Evolutionary conservation across 345 rosid species (phyloP), one percentile per base, ranked within the genome.

Genomic region (Zanthoxylum bungeanum): DNA sequence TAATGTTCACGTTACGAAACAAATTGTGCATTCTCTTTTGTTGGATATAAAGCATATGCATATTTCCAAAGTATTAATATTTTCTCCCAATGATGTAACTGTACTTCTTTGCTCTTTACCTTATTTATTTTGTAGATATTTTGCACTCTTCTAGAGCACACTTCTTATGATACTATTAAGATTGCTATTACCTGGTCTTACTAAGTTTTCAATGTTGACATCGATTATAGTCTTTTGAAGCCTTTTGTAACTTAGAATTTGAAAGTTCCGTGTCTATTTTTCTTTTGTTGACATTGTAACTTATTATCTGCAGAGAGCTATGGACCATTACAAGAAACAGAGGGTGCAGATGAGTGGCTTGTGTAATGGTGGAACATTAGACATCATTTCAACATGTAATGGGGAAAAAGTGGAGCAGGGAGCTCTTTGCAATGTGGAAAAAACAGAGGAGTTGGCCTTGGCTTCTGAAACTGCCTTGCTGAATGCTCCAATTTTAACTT

Each of bases 291-390:
- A 64, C 21, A 17, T 44, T 25, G 61, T 75, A 36, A 72, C 50
- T 73, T 64, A 28, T 75, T 21, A 58, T 57, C 37, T 81, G 80
- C 91, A 95, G 99, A 85, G 80, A 77, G 97, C 98, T 21, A 81
- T 95, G 86, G 84, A 82, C 70, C 82, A 85, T 12, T 95, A 92
- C 83, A 95, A 83, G 87, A 90, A 83, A 80, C 90, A 89, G 73
- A 81, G 86, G 74, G 74, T 80, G 51, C 87, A 83, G 61, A 66
- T 78, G 7, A 76, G 79, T 59, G 83, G 87, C 60, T 66, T 82
- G 55, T 76, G 76, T 50, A 72, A 70, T 49, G 66, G 73, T 36
- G 70, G 79, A 17, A 72, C 36, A 42, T 50, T 73, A 59, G 83
- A 81, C 72, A 58, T 68, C 21, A 61, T 79, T 72, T 70, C 81